Percentiles rank a stretch among this genome's conserved stretches.
Evolutionary conservation across 139 green algal species (phyloP).

Genomic region (Chlorella sp.): DNA sequence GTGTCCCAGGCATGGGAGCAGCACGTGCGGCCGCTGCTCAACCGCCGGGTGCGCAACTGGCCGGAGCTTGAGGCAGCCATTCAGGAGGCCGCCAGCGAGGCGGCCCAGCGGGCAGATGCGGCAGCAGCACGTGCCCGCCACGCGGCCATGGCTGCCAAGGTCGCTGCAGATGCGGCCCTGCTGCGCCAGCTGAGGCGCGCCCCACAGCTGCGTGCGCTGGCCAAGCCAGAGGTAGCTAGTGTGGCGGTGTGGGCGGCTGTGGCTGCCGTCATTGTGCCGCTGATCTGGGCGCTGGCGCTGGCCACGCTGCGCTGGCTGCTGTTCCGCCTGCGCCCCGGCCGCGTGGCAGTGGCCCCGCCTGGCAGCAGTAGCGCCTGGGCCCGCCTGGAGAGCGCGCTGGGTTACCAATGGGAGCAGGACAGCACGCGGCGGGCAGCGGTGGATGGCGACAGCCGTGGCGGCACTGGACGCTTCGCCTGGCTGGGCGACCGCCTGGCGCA

Average conservation of each 20-base stretch:
- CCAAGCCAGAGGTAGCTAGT: neutral
- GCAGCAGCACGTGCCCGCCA: neutral
- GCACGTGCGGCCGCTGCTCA: neutral
- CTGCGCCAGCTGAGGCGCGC: neutral
- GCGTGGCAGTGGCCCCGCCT: neutral
- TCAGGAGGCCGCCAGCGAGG: too few relatives aligned
- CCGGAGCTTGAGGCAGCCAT: neutral
- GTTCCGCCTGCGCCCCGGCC: constrained; percentile 15
- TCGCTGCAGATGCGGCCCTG: neutral
- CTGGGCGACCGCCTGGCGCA: constrained; percentile 22
- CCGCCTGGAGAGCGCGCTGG: neutral
- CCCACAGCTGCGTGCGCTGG: neutral
- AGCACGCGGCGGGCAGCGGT: neutral
- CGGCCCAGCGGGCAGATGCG: too few relatives aligned
- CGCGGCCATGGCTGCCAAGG: too few relatives aligned
- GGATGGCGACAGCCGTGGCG: neutral
- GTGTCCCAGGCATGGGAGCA: neutral
- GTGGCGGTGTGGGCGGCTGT: constrained; percentile 1
- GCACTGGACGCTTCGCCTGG: constrained; percentile 33
- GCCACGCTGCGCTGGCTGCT: neutral
- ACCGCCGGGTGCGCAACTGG: neutral
- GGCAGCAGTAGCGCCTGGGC: neutral
- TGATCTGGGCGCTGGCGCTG: neutral
- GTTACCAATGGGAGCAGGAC: neutral
- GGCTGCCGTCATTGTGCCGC: neutral